Percentiles rank a stretch among this genome's conserved stretches.
phyloP scores from a whole-genome alignment of 176 grass and related monocot genomes.

The Zea mays region Zm-B73-REFERENCE-NAM-5.0 NC_050098.1:223715501-223716000 shows the following conservation, averaged over 20 bases:
- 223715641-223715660: conserved; percentile 7
- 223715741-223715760: not conserved
- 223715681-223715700: not conserved
- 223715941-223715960: conserved; percentile 83
- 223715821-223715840: conserved; percentile 20
- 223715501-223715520: conserved; percentile 91
- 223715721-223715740: conserved; percentile 17
- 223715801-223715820: not conserved
- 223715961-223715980: conserved; percentile 99
- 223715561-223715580: conserved; percentile 80
- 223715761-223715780: not conserved
- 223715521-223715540: conserved; percentile 97
- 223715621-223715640: conserved; percentile 15
- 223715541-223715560: conserved; percentile 81
- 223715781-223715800: not conserved
- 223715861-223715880: conserved; percentile 71
- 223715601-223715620: conserved; percentile 56
- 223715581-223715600: conserved; percentile 97
- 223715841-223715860: conserved; percentile 20
- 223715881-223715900: conserved; percentile 97
- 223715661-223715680: conserved; percentile 14
- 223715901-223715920: conserved; percentile 99
- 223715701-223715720: not conserved
- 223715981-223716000: conserved; percentile 98
- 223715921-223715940: conserved; percentile 77